Evolutionary conservation across 192 early-diverging fungal genomes (phyloP), one percentile per base, ranked within the genome.

Genomic region (Cladochytrium replicatum): DNA sequence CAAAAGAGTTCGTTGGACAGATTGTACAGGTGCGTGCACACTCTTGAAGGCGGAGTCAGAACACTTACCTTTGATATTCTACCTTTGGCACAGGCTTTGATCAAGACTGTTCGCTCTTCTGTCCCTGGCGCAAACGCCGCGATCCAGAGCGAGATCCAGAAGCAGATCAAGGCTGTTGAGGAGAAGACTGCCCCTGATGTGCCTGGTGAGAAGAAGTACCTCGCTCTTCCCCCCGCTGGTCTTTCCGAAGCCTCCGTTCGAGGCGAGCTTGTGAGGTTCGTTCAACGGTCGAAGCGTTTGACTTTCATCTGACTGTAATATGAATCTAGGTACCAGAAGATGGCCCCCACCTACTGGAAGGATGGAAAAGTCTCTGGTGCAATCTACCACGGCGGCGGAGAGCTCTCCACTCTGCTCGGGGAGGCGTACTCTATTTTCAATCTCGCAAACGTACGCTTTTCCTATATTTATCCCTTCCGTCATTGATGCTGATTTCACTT

Each of bases 381-480:
- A 3, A 79, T 97, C 30, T 97, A 97, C 66, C 90, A 97, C 60
- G 89, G 90, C 55, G 89, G 88, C 44, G 80, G 86, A 32, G 79
- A 84, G 32, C 69, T 93, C n/a, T 78, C 77, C 1, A 55, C 69
- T 37, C 61, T 94, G 3, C 66, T 81, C 5, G 84, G 80, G 29
- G 71, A 85, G 47, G 90, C 91, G 3, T 97, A 87, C 58, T 68
- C 72, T 11, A 75, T 84, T 63, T 97, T 90, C 57, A 75, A 80
- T 7, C 62, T 86, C 23, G 60, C 84, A 41, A 97, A 97, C 54
- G 69, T 71, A 28, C 53, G 57, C 25, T 19, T 7, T 57, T 41
- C 41, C 6, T 34, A 45, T 0, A 30, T 26, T 1, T 29, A 23
- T 15, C 22, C 7, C 19, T 22, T 29, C 8, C n/a, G 29, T 32